phyloP scores from a whole-genome alignment of 2,329 filamentous ascomycete species.

The Aspergillus luchuensis region DNA sequence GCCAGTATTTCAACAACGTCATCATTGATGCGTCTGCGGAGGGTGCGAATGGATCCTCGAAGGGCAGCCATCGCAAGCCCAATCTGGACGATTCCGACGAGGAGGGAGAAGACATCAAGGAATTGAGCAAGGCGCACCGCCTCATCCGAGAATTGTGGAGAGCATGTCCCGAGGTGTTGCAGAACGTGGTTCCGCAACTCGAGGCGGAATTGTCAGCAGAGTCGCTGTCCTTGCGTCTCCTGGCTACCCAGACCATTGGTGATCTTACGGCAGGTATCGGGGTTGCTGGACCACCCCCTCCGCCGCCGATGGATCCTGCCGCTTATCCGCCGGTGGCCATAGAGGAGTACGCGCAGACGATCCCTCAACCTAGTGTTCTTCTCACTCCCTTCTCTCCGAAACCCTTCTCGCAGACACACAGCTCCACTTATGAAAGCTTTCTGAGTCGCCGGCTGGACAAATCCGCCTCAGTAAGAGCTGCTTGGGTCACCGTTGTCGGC shows the following conservation, averaged over 20 bases:
- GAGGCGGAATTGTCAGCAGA: conserved; percentile 91
- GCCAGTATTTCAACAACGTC: conserved; percentile 95
- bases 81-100: conserved; percentile 66
- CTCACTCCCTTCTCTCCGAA: conserved; percentile 83
- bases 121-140: conserved; percentile 84
- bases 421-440: conserved; percentile 78
- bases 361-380: conserved; percentile 62
- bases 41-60: conserved; percentile 55
- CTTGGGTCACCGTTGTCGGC: conserved; percentile 82
- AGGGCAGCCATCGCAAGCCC: conserved; percentile 44
- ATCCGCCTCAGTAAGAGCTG: conserved; percentile 74
- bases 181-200: conserved; percentile 90
- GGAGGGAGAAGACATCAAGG: conserved; percentile 80
- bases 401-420: conserved; percentile 83
- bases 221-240: conserved; percentile 78
- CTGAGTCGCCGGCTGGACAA: conserved; percentile 85
- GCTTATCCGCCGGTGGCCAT: conserved; percentile 70
- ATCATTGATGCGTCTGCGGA: conserved; percentile 79
- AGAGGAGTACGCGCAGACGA: conserved; percentile 53
- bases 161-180: conserved; percentile 81
- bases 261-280: conserved; percentile 95
- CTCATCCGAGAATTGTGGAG: conserved; percentile 92
- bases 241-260: conserved; percentile 91
- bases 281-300: conserved; percentile 78
- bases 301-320: conserved; percentile 72